Conservation (phyloP, 805 yeast genomes). For the Myxozyma sirexii region DNA sequence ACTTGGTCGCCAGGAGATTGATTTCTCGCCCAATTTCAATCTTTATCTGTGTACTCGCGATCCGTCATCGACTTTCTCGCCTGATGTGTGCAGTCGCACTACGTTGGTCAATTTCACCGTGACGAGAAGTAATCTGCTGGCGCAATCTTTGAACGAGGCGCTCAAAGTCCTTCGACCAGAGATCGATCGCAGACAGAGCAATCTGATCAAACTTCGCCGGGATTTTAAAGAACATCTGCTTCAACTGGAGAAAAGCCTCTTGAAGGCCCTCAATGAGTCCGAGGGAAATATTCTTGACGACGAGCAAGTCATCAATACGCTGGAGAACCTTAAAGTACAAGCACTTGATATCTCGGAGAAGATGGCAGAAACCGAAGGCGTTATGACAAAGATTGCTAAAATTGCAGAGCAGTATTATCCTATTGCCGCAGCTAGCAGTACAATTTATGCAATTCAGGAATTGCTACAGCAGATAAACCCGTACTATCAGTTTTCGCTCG, state of each 20-base stretch:
- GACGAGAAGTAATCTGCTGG: constrained; percentile 67
- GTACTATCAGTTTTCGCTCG: constrained; percentile 64
- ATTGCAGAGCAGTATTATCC: constrained; percentile 53
- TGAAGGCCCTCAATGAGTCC: constrained; percentile 59
- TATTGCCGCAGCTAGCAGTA: constrained; percentile 59
- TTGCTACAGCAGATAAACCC: constrained; percentile 48
- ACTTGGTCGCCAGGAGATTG: constrained; percentile 66
- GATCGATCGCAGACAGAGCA: constrained; percentile 58
- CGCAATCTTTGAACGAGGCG: constrained; percentile 60
- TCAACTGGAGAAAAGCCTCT: constrained; percentile 59
- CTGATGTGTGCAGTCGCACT: constrained; percentile 65
- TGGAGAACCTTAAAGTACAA: constrained; percentile 69
- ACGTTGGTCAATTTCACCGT: constrained; percentile 69
- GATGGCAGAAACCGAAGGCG: constrained; percentile 55
- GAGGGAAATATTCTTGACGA: constrained; percentile 70
- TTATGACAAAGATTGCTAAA: constrained; percentile 58
- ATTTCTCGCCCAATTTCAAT: constrained; percentile 64
- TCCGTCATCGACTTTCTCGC: constrained; percentile 53
- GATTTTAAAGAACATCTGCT: constrained; percentile 60
- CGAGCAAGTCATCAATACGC: constrained; percentile 57
- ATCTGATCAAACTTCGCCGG: constrained; percentile 57
- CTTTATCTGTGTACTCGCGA: constrained; percentile 59
- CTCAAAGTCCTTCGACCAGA: constrained; percentile 65
- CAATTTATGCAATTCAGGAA: constrained; percentile 53
- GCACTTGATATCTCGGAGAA: constrained; percentile 56